These are phyloP conservation scores for Rostrohypoxylon terebratum DNA, from an alignment of 495 filamentous ascomycete genomes.

Conservation along the genomic window DNA sequence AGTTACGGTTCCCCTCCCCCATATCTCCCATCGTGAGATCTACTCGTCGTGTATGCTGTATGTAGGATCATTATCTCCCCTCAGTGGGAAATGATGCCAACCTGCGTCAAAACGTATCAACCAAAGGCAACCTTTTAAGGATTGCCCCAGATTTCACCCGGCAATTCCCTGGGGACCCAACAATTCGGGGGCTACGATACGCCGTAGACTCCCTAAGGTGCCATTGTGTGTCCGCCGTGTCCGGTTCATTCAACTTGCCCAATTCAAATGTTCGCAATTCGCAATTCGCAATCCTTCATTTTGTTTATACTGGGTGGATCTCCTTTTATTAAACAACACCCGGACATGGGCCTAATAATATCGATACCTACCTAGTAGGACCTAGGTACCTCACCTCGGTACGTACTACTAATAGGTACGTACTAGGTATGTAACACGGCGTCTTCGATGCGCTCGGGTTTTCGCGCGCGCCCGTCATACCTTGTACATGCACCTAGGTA, in stretches of 20 bases:
- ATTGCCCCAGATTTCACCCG: slow-evolving; percentile 40
- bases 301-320: slow-evolving; percentile 13
- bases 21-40: slow-evolving; percentile 39
- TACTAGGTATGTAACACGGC: too few species aligned
- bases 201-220: slow-evolving; percentile 16
- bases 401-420: too few species aligned
- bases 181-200: slow-evolving; percentile 40
- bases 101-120: slow-evolving; percentile 38
- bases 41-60: slow-evolving; percentile 18
- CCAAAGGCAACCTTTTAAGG: slow-evolving; percentile 24
- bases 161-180: slow-evolving; percentile 38
- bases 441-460: slow-evolving; percentile 28
- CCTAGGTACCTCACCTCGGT: too few species aligned
- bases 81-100: slow-evolving; percentile 45
- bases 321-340: slow-evolving; percentile 14
- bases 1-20: neutral
- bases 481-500: neutral
- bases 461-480: slow-evolving; percentile 30
- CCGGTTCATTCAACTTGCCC: neutral
- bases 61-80: slow-evolving; percentile 15
- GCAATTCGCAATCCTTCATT: slow-evolving; percentile 19
- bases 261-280: slow-evolving; percentile 14
- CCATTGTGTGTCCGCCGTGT: slow-evolving; percentile 33
- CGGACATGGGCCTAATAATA: too few species aligned
- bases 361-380: neutral